A percentile compares a stretch with the other conserved stretches of the same genome.
Conservation (phyloP, 73 alveolate species). For the Paramecium sonneborni region DNA sequence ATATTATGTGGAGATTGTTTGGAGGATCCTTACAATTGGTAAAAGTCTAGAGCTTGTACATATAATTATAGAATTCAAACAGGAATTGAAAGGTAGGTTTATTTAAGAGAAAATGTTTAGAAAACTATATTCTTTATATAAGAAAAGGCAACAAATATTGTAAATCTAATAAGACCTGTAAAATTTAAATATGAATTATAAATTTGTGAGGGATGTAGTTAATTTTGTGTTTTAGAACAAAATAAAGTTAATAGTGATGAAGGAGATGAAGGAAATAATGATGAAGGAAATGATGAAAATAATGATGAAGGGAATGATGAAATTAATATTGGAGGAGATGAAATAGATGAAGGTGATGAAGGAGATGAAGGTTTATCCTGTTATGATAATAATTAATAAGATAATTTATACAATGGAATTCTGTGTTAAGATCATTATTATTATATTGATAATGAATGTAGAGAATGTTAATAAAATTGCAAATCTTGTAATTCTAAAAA, state of each 20-base stretch:
- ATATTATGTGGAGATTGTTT: constrained; percentile 27
- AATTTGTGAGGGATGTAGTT: background rate
- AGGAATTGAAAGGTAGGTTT: background rate
- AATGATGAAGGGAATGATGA: too few relatives aligned
- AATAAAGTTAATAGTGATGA: background rate
- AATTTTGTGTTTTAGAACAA: background rate
- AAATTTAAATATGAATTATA: background rate
- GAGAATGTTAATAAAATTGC: background rate
- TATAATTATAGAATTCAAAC: background rate
- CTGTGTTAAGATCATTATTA: background rate
- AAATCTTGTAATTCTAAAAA: background rate
- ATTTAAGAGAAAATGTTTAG: background rate
- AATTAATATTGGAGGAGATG: too few relatives aligned
- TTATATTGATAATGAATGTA: background rate
- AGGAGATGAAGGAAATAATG: background rate
- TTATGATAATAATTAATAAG: background rate
- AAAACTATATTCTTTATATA: background rate
- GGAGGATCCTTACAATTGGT: constrained; percentile 49
- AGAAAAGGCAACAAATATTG: background rate
- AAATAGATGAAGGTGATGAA: background rate
- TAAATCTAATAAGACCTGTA: background rate
- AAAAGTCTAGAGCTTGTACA: constrained; percentile 1
- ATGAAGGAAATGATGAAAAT: background rate
- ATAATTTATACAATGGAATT: background rate
- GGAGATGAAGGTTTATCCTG: background rate